Evolutionary conservation across 2,329 filamentous ascomycete genomes (phyloP).

Genomic region (Fusarium devonianum): DNA sequence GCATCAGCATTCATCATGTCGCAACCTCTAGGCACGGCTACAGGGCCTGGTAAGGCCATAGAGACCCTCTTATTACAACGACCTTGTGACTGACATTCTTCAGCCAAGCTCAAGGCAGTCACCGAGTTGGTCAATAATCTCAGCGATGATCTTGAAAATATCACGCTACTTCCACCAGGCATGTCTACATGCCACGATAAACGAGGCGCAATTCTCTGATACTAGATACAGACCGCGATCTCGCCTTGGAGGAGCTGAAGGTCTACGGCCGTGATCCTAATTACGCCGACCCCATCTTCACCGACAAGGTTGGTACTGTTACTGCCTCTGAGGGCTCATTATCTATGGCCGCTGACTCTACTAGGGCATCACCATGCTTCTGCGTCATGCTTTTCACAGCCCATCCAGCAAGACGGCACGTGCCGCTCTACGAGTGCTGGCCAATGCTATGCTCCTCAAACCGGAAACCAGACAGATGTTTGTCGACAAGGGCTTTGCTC

Average conservation of each 20-base stretch:
- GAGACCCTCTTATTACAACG: background rate
- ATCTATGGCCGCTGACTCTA: slow-evolving; percentile 21
- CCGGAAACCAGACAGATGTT: slow-evolving; percentile 53
- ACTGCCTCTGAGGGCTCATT: slow-evolving; percentile 2
- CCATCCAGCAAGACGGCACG: slow-evolving; percentile 69
- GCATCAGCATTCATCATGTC: slow-evolving; percentile 35
- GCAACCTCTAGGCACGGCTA: slow-evolving; percentile 43
- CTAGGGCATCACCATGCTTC: slow-evolving; percentile 78
- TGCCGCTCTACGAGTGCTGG: slow-evolving; percentile 82
- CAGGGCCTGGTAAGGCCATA: slow-evolving; percentile 52
- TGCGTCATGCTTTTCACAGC: slow-evolving; percentile 75
- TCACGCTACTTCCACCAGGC: slow-evolving; percentile 67
- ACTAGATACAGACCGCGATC: slow-evolving; percentile 63
- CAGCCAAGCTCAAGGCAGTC: slow-evolving; percentile 74
- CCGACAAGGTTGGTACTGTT: slow-evolving; percentile 65
- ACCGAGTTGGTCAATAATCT: slow-evolving; percentile 69
- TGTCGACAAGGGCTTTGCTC: slow-evolving; percentile 57
- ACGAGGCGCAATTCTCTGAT: slow-evolving; percentile 20
- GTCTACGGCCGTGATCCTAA: slow-evolving; percentile 67
- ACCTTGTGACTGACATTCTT: slow-evolving; percentile 21
- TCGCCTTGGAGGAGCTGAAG: slow-evolving; percentile 74
- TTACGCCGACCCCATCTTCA: slow-evolving; percentile 83
- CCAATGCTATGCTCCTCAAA: slow-evolving; percentile 72
- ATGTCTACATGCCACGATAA: background rate
- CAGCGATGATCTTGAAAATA: slow-evolving; percentile 66